phyloP scores from a whole-genome alignment of 2,329 filamentous ascomycete genomes.

The Parafenestella ontariensis region DNA sequence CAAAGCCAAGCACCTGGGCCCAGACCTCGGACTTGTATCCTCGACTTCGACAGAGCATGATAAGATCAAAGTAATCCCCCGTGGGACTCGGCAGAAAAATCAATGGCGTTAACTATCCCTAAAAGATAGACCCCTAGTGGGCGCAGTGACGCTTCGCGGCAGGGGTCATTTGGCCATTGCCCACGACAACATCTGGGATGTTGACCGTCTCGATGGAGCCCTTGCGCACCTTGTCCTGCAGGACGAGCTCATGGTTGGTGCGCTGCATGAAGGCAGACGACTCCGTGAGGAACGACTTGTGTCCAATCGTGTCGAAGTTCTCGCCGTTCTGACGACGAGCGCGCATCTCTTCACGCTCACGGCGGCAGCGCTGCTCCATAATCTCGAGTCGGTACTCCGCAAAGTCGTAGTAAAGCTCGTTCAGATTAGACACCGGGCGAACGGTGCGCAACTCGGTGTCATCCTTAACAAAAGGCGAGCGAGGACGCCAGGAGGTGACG shows the following conservation, averaged over 20 bases:
- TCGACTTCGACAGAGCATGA: neutral
- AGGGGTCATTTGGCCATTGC: neutral
- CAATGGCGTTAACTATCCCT: too few species aligned
- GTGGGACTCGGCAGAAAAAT: neutral
- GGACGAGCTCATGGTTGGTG: constrained; percentile 45
- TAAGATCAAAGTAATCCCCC: neutral
- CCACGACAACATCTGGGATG: constrained; percentile 34
- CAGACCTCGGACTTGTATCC: neutral
- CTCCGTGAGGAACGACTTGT: constrained; percentile 48
- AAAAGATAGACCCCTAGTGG: too few species aligned
- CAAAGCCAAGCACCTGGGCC: neutral
- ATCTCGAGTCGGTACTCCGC: constrained; percentile 69
- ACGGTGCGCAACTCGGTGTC: constrained; percentile 68
- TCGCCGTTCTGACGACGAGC: constrained; percentile 41
- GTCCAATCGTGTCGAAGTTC: constrained; percentile 38
- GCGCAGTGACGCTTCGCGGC: neutral
- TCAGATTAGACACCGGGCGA: constrained; percentile 64
- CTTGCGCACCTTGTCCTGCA: constrained; percentile 34
- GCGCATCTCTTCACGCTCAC: constrained; percentile 49
- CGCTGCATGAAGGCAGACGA: constrained; percentile 42
- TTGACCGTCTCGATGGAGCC: constrained; percentile 38
- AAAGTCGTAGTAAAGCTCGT: constrained; percentile 67
- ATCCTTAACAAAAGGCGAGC: constrained; percentile 61
- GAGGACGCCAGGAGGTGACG: constrained; percentile 71
- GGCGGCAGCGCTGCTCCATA: constrained; percentile 64